These are phyloP conservation scores for Candida piceae DNA, from an alignment of 805 yeast species.

Conservation along the genomic window DNA sequence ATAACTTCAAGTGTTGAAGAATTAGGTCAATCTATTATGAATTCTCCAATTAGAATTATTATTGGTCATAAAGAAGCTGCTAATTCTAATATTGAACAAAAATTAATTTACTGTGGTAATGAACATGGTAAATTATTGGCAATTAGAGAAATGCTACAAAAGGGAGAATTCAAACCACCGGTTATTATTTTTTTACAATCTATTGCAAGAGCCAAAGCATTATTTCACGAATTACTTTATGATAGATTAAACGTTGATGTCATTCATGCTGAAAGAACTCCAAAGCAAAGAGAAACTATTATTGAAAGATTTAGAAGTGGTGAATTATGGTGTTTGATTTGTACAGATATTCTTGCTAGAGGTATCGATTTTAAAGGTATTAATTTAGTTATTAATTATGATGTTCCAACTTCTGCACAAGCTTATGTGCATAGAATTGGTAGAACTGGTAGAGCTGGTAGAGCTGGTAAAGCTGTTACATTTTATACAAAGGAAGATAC, in stretches of 20 bases:
- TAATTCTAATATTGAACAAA: conserved; percentile 74
- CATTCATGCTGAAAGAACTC: conserved; percentile 92
- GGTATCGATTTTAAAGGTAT: conserved; percentile 98
- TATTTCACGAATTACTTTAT: conserved; percentile 87
- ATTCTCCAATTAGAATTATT: conserved; percentile 77
- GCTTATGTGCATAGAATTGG: conserved; percentile 97
- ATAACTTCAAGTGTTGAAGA: conserved; percentile 92
- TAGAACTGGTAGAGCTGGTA: conserved; percentile 96
- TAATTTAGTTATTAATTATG: conserved; percentile 90
- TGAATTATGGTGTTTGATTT: conserved; percentile 91
- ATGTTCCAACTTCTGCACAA: conserved; percentile 90
- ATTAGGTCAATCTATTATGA: conserved; percentile 79
- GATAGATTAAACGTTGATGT: conserved; percentile 93
- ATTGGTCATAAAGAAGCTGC: conserved; percentile 96
- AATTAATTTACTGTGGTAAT: conserved; percentile 78
- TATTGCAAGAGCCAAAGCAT: conserved; percentile 88
- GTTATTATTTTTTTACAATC: conserved; percentile 88
- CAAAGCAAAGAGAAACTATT: conserved; percentile 77
- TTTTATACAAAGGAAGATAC: conserved; percentile 89
- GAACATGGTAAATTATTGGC: conserved; percentile 96
- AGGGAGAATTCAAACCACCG: conserved; percentile 88
- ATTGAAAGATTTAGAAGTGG: conserved; percentile 84
- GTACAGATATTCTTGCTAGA: conserved; percentile 93
- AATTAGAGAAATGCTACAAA: conserved; percentile 78
- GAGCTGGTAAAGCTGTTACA: conserved; percentile 81